Percentiles rank a stretch among this genome's conserved stretches.
Evolutionary conservation across 164 flowering plant genomes (phyloP).

Genomic region (Magnolia officinalis): DNA sequence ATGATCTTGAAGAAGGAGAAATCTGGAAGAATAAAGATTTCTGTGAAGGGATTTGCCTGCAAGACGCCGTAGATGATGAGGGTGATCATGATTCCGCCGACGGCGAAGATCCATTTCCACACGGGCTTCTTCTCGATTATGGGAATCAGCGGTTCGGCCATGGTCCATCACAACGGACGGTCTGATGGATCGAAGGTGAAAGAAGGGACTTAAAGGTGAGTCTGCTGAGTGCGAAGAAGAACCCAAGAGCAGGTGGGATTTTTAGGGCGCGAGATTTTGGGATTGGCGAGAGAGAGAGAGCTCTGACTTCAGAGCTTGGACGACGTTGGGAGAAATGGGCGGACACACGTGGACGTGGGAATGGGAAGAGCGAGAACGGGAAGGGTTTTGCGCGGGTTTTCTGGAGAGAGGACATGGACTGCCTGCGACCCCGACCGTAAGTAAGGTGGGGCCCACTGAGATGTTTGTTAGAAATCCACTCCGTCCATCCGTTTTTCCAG

Average conservation of each 20-base stretch:
- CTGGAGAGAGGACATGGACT: neutral
- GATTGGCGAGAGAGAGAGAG: neutral
- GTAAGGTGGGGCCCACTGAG: neutral
- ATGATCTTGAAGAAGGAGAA: too few relatives aligned
- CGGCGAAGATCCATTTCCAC: slow-evolving; percentile 67
- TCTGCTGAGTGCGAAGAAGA: neutral
- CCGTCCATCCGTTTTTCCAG: too few relatives aligned
- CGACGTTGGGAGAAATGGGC: neutral
- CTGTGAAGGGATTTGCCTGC: slow-evolving; percentile 41
- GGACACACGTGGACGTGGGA: neutral
- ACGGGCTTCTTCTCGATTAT: slow-evolving; percentile 30
- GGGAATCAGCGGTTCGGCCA: slow-evolving; percentile 28
- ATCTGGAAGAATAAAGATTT: too few relatives aligned
- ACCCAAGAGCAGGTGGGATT: neutral
- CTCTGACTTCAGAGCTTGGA: neutral
- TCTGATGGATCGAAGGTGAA: neutral
- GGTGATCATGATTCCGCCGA: slow-evolving; percentile 75
- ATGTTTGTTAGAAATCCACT: neutral
- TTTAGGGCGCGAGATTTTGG: slow-evolving; percentile 3
- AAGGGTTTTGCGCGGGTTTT: neutral
- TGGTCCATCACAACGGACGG: slow-evolving; percentile 16
- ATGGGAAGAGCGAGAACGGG: neutral
- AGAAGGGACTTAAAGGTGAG: neutral
- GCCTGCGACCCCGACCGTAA: neutral
- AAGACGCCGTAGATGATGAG: slow-evolving; percentile 80